Evolutionary conservation across 2,329 filamentous ascomycete species (phyloP).

Genomic region (Colletotrichum scovillei): DNA sequence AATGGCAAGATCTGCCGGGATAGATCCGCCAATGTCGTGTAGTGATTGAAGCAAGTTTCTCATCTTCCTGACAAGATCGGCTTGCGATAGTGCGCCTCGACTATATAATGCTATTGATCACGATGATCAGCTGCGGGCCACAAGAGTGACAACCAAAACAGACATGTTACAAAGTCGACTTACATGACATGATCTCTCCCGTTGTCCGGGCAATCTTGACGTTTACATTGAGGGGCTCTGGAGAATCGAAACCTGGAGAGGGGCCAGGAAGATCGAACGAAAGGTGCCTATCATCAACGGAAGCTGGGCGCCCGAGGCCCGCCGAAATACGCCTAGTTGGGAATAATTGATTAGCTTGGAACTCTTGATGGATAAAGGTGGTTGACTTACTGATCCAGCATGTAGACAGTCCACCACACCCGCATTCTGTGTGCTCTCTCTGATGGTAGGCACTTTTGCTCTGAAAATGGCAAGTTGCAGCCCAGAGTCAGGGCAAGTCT

Average conservation of each 20-base stretch:
- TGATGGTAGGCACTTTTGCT: slow-evolving; percentile 42
- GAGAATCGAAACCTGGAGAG: slow-evolving; percentile 41
- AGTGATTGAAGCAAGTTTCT: slow-evolving; percentile 36
- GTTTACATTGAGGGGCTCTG: slow-evolving; percentile 41
- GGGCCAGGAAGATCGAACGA: slow-evolving; percentile 41
- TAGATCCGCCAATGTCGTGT: slow-evolving; percentile 41
- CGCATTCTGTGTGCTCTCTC: slow-evolving; percentile 41
- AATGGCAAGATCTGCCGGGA: slow-evolving; percentile 38
- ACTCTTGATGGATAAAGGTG: accelerated
- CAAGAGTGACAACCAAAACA: background rate
- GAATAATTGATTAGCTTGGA: background rate
- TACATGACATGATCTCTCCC: slow-evolving; percentile 43
- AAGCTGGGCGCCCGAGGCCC: slow-evolving; percentile 41
- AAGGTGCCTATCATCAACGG: slow-evolving; percentile 42
- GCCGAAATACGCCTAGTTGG: slow-evolving; percentile 41
- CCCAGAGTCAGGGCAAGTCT: slow-evolving; percentile 42
- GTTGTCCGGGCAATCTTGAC: slow-evolving; percentile 42
- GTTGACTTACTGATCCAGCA: slow-evolving; percentile 42
- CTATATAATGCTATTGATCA: slow-evolving; percentile 39
- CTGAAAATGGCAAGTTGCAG: slow-evolving; percentile 39
- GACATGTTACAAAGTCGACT: background rate
- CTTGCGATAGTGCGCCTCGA: slow-evolving; percentile 39
- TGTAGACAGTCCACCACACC: slow-evolving; percentile 46
- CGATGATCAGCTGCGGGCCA: background rate
- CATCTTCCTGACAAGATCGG: slow-evolving; percentile 42